phyloP scores from a whole-genome alignment of 2,329 filamentous ascomycete species.

The Aureobasidium leucospermi region DNA sequence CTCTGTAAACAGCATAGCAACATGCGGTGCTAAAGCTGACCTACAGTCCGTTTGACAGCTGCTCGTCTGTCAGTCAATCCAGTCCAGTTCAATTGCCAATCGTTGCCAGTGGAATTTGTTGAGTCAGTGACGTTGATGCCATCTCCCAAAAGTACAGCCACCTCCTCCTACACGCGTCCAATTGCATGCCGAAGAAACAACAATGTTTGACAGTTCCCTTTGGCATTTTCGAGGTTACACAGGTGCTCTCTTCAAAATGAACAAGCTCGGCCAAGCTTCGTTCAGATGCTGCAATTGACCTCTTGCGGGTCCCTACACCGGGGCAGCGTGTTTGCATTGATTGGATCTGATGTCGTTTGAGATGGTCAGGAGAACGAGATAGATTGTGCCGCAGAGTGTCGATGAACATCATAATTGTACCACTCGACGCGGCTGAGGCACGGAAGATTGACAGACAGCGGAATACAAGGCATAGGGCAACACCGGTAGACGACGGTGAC shows the following conservation, averaged over 20 bases:
- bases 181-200: conserved; percentile 1
- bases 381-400: background rate
- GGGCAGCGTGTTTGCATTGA: background rate
- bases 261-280: conserved; percentile 9
- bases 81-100: too few species aligned
- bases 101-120: background rate
- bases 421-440: background rate
- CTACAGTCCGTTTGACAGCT: background rate
- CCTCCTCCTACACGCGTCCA: background rate
- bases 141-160: background rate
- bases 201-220: background rate
- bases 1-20: background rate
- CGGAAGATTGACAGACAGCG: background rate
- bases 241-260: background rate
- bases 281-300: background rate
- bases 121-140: background rate
- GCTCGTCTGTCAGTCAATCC: background rate
- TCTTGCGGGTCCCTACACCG: background rate
- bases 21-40: background rate
- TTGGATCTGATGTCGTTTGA: background rate
- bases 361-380: conserved; percentile 2
- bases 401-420: background rate
- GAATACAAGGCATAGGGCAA: background rate
- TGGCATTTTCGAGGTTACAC: background rate
- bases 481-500: background rate